A percentile compares a stretch with the other conserved stretches of the same genome.
Conservation (phyloP, 768 basidiomycete genomes). For the Kwoniella sp. region DNA sequence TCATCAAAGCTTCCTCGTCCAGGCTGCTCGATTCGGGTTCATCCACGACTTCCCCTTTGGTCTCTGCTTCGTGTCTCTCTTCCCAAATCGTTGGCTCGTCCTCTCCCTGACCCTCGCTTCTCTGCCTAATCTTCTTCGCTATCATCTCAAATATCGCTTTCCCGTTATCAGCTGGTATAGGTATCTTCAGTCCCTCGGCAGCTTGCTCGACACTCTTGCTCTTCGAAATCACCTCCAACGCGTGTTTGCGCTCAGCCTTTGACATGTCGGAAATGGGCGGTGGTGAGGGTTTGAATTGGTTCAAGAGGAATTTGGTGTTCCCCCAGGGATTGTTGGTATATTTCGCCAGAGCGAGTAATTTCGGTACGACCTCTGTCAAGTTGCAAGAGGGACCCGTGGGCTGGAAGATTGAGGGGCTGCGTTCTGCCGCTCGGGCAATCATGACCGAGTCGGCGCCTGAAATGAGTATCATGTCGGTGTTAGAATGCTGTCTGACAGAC, state of each 20-base stretch:
- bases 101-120: not conserved
- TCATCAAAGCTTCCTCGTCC: slow-evolving; percentile 3
- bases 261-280: slow-evolving; percentile 58
- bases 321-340: slow-evolving; percentile 79
- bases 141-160: slow-evolving; percentile 29
- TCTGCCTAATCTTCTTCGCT: slow-evolving; percentile 9
- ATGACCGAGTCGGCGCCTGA: slow-evolving; percentile 85
- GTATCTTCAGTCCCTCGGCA: slow-evolving; percentile 28
- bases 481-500: too few relatives aligned
- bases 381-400: slow-evolving; percentile 62
- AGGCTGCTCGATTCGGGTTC: slow-evolving; percentile 11
- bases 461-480: not conserved
- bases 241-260: slow-evolving; percentile 65
- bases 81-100: slow-evolving; percentile 20
- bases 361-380: slow-evolving; percentile 76
- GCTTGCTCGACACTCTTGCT: slow-evolving; percentile 61
- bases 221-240: slow-evolving; percentile 62
- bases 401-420: slow-evolving; percentile 87
- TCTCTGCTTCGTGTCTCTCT: slow-evolving; percentile 30
- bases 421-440: slow-evolving; percentile 93
- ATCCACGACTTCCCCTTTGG: slow-evolving; percentile 21
- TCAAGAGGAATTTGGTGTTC: slow-evolving; percentile 82
- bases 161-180: slow-evolving; percentile 17
- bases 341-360: slow-evolving; percentile 57
- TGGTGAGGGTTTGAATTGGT: slow-evolving; percentile 74